Base-by-base conservation (phyloP, 768 basidiomycete species). In the Psilocybe tampanensis region DNA sequence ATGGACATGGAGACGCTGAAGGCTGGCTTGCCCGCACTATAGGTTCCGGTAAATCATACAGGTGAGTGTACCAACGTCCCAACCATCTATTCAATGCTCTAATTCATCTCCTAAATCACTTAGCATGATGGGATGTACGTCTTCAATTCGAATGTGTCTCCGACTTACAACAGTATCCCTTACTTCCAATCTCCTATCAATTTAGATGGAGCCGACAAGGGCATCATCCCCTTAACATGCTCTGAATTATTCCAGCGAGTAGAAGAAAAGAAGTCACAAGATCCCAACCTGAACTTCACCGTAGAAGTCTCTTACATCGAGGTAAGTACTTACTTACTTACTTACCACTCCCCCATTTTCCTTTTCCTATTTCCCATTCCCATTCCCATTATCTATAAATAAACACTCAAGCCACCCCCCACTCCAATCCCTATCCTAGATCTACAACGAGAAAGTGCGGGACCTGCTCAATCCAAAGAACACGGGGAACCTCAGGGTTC, bases 291-390 rank as follows among this genome's bases (percentile, higher is more conserved):
- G 58, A 85, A 77, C 56, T 96, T 94, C 66, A 89, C 91, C 1
- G 95, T 99, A 41, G 96, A 98, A 75, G 95, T 97, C n/a, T 97
- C 95, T 4, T 98, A 97, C 69, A 97, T 97, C 59, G 95, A 96
- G 82, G 90, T 90, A 52, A 51, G 77, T 17, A 44, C 39, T 47
- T 52, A 29, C 9, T 9, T 29, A 9, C 29, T 29, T 29, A 9
- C n/a, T n/a, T n/a, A n/a, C n/a, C n/a, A n/a, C n/a, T n/a, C n/a
- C n/a, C n/a, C n/a, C n/a, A n/a, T n/a, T n/a, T n/a, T n/a, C n/a
- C n/a, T n/a, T n/a, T n/a, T n/a, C n/a, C n/a, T n/a, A n/a, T n/a
- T n/a, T n/a, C n/a, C n/a, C n/a, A n/a, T n/a, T n/a, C n/a, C 49
- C 42, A 33, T 21, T 1, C n/a, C 26, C 49, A 26, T 41, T 50